Evolutionary conservation across 352 stramenopile species (phyloP).

Genomic region (Aphanomyces stellatus): DNA sequence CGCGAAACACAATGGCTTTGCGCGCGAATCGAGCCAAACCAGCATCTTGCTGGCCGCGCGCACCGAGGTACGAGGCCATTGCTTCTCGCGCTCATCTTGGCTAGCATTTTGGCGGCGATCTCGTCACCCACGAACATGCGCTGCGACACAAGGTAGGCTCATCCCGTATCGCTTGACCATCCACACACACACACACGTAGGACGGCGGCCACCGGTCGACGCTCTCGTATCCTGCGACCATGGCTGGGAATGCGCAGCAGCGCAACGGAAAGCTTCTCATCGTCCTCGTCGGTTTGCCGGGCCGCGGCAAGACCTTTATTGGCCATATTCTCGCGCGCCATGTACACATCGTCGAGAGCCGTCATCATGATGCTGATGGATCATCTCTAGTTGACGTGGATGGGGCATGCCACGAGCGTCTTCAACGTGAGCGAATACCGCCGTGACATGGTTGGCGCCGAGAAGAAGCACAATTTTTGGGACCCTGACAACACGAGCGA

Average conservation of each 20-base stretch:
- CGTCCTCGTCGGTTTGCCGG: constrained; percentile 68
- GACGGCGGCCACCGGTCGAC: constrained; percentile 65
- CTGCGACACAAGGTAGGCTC: constrained; percentile 40
- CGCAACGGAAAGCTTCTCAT: constrained; percentile 70
- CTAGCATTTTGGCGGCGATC: constrained; percentile 68
- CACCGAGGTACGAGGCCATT: constrained; percentile 36
- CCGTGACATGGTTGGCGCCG: constrained; percentile 49
- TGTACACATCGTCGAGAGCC: constrained; percentile 20
- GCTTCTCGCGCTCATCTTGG: background rate
- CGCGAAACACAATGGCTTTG: no score
- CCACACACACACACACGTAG: background rate
- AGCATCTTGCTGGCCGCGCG: constrained; percentile 68
- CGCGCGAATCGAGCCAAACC: constrained; percentile 44
- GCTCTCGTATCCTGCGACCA: constrained; percentile 30
- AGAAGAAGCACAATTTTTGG: constrained; percentile 74
- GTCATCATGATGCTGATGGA: background rate
- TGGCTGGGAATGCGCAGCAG: constrained; percentile 28
- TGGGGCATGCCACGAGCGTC: constrained; percentile 71
- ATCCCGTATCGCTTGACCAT: no score
- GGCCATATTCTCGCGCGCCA: constrained; percentile 70
- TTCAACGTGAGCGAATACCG: constrained; percentile 82
- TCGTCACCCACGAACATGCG: constrained; percentile 74
- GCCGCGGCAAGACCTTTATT: constrained; percentile 80
- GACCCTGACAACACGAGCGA: constrained; percentile 67
- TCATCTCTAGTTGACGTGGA: constrained; percentile 42